Conservation (phyloP, 2,329 filamentous ascomycete genomes). For the Alternaria tenuissima region DNA sequence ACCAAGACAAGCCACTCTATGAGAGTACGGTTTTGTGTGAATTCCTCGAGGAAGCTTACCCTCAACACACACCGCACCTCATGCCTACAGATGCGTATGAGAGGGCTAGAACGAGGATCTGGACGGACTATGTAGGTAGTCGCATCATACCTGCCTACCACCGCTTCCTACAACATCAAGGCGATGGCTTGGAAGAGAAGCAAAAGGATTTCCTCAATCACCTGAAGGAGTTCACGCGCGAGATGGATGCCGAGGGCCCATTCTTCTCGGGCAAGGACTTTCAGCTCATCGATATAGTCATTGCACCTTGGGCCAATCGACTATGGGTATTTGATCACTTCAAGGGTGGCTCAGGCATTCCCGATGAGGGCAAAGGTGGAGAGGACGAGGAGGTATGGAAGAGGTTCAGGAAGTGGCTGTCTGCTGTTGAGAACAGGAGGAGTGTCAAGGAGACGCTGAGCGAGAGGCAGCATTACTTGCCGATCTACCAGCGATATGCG, state of each 20-base stretch:
- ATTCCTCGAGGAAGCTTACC: conserved; percentile 77
- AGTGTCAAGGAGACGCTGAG: conserved; percentile 75
- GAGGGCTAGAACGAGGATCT: conserved; percentile 71
- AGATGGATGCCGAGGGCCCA: conserved; percentile 69
- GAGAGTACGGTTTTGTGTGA: conserved; percentile 78
- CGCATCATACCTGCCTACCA: conserved; percentile 76
- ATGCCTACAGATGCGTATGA: conserved; percentile 70
- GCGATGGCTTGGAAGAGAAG: conserved; percentile 57
- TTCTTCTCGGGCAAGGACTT: conserved; percentile 73
- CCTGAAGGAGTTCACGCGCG: conserved; percentile 67
- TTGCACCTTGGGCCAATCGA: conserved; percentile 65
- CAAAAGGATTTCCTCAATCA: conserved; percentile 66
- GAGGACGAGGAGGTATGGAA: conserved; percentile 67
- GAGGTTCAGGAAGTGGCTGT: conserved; percentile 71
- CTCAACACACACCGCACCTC: conserved; percentile 59
- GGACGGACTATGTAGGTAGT: conserved; percentile 75
- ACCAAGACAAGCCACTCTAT: conserved; percentile 68
- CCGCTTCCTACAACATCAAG: conserved; percentile 59
- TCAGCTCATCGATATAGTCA: conserved; percentile 73
- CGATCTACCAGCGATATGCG: conserved; percentile 67
- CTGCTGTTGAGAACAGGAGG: conserved; percentile 65
- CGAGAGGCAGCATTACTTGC: conserved; percentile 70
- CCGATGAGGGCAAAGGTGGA: conserved; percentile 57
- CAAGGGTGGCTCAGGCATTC: conserved; percentile 67
- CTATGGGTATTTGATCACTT: conserved; percentile 79